Conservation (phyloP, 1,284 basidiomycete genomes). For the Naganishia cerealis region DNA sequence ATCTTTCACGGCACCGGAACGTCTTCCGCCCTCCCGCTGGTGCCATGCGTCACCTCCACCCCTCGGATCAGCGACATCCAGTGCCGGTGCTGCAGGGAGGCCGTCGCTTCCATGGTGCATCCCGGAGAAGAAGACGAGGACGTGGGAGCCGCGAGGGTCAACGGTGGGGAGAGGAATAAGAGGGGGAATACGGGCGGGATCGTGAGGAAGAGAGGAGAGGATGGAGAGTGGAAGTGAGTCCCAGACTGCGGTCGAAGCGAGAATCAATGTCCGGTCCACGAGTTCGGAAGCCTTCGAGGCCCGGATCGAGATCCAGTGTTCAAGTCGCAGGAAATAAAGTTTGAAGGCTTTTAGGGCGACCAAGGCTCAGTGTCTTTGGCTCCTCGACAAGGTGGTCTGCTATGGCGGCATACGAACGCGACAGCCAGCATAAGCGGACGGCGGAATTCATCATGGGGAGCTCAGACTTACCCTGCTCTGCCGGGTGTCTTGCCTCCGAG, state of each 20-base stretch:
- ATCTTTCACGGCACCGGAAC: constrained; percentile 54
- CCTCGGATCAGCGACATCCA: constrained; percentile 44
- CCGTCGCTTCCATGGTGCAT: constrained; percentile 39
- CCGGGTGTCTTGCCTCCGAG: no score
- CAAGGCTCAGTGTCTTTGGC: no score
- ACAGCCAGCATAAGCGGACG: no score
- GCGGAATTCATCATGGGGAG: no score
- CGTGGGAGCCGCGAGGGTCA: constrained; percentile 24
- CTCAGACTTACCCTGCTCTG: no score
- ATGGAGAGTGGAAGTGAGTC: constrained; percentile 42
- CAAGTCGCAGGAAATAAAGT: no score
- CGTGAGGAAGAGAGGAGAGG: constrained; percentile 39
- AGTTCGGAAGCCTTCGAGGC: background rate
- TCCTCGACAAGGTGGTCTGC: no score
- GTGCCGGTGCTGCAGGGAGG: constrained; percentile 49
- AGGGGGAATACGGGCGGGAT: constrained; percentile 52
- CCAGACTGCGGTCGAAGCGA: no score
- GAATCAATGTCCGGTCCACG: no score
- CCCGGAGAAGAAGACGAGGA: constrained; percentile 44
- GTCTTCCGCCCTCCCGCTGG: constrained; percentile 51
- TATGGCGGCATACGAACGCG: no score
- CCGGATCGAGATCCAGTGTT: background rate
- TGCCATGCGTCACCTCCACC: constrained; percentile 49
- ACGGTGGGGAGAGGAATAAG: constrained; percentile 12
- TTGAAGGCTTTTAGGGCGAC: no score